Conservation (phyloP, 257 asterid species). For the Solanum chaucha region DNA sequence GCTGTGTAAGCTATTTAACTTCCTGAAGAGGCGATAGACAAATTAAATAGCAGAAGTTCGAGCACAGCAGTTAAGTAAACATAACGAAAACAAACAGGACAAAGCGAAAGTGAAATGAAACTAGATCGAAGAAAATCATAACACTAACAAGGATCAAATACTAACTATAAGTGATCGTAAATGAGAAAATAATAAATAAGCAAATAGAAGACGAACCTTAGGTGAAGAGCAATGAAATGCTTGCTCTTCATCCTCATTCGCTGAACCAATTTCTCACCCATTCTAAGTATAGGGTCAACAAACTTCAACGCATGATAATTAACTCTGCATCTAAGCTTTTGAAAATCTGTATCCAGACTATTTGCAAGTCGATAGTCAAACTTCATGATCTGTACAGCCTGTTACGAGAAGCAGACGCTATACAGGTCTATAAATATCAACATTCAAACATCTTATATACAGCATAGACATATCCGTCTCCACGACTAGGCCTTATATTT, state of each 20-base stretch:
- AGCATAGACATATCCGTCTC: not conserved
- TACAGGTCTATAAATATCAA: too few species aligned
- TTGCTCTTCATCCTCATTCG: slow-evolving; percentile 73
- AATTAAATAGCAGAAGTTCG: not conserved
- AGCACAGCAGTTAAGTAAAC: not conserved
- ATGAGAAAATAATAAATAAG: not conserved
- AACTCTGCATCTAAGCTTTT: slow-evolving; percentile 93
- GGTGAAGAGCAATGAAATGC: slow-evolving; percentile 85
- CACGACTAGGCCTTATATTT: not conserved
- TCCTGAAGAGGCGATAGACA: not conserved
- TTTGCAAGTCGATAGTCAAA: slow-evolving; percentile 91
- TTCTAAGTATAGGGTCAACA: slow-evolving; percentile 58
- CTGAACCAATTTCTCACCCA: slow-evolving; percentile 71
- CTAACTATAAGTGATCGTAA: not conserved
- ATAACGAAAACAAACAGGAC: not conserved
- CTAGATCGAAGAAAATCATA: not conserved
- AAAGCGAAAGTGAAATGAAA: not conserved
- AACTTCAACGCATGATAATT: slow-evolving; percentile 90
- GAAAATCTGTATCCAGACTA: slow-evolving; percentile 63
- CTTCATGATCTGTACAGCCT: slow-evolving; percentile 91
- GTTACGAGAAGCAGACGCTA: slow-evolving; percentile 20
- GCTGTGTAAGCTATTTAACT: not conserved
- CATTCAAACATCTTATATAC: not conserved
- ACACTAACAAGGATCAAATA: not conserved
- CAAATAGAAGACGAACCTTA: slow-evolving; percentile 40